Base-by-base conservation (phyloP, 352 stramenopile genomes). In the Globisporangium camurandrum region DNA sequence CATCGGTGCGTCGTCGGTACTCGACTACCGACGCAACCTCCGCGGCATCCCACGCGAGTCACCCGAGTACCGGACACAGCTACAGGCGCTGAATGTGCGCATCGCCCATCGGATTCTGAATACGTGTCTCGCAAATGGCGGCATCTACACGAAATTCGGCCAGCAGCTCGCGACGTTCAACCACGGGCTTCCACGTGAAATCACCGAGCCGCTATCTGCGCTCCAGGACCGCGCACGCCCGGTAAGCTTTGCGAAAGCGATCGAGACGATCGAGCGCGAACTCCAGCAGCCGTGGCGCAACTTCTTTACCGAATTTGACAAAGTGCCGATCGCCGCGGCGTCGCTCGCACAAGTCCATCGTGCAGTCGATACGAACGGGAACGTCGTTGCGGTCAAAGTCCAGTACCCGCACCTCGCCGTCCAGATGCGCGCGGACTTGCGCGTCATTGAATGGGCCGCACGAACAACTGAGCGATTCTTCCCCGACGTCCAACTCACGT, bases 101-200 rank as follows among this genome's bases (percentile, higher is more conserved):
- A 89, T 80, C 28, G 96, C 96, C 6, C 54, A 86, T 59, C 76
- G 88, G 30, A 65, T 99, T 16, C 64, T 97, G 17, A 30, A 86
- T 16, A 61, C 98, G 43, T 98, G 93, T 62, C 86, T 86, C 47
- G 59, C 68, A 4, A 99, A 99, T 66, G 89, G 83, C 33, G 95
- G 96, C 42, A 91, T 98, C 16, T 98, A 98, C 76, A 97, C 97
- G 46, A 99, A 99, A 67, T 88, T 98, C 8, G 96, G 95, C 8
- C 96, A 99, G 71, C 95, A 98, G 62, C 57, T 99, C 17, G 89
- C 95, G 5, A 97, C 97, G 57, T 85, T 98, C 43, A 97, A 98
- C 65, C 89, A 98, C 61, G 75, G 97, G 10, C 64, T 98, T 22
- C 96, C 96, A 14, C 72, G 74, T 31, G 93, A 98, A 68, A 98